Percentiles rank a stretch among this genome's conserved stretches.
Evolutionary conservation across 108 stramenopile genomes (phyloP).

Genomic region (Nannochloropsis oceanica): DNA sequence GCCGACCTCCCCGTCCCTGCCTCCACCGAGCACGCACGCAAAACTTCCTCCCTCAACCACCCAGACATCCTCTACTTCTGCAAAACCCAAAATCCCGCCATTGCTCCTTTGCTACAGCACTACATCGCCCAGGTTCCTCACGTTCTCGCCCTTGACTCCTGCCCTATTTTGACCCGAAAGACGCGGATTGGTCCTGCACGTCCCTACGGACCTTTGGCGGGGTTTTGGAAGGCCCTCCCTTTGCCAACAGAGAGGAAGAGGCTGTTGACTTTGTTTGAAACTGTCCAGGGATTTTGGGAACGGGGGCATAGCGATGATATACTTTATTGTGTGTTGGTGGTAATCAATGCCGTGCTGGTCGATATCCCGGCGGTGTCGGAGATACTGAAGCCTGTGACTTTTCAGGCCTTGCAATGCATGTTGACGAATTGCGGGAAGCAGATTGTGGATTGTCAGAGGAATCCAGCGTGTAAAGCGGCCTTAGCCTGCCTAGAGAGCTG

Average conservation of each 20-base stretch:
- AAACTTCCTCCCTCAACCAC: not conserved
- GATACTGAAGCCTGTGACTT: conserved; percentile 2
- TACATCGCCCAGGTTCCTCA: not conserved
- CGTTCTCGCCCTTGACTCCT: not conserved
- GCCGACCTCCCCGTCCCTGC: not conserved
- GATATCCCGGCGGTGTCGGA: conserved; percentile 13
- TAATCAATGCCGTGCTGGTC: conserved; percentile 4
- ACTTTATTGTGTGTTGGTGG: conserved; percentile 5
- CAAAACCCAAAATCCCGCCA: not conserved
- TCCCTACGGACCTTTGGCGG: not conserved
- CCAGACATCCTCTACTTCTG: not conserved
- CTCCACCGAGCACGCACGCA: not conserved
- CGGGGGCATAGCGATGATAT: conserved; percentile 19
- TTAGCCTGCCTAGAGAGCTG: conserved; percentile 28
- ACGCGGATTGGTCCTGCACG: not conserved
- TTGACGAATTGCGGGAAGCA: conserved; percentile 30
- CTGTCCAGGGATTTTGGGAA: conserved; percentile 15
- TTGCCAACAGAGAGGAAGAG: not conserved
- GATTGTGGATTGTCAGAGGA: conserved; percentile 30
- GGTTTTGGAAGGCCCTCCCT: not conserved
- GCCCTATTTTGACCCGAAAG: not conserved
- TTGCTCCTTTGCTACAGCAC: not conserved
- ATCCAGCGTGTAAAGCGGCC: conserved; percentile 30
- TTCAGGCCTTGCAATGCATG: conserved; percentile 24
- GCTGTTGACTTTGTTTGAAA: not conserved